Base-by-base conservation (phyloP, 1,284 basidiomycete genomes). In the Sanguinoderma infundibulare region DNA sequence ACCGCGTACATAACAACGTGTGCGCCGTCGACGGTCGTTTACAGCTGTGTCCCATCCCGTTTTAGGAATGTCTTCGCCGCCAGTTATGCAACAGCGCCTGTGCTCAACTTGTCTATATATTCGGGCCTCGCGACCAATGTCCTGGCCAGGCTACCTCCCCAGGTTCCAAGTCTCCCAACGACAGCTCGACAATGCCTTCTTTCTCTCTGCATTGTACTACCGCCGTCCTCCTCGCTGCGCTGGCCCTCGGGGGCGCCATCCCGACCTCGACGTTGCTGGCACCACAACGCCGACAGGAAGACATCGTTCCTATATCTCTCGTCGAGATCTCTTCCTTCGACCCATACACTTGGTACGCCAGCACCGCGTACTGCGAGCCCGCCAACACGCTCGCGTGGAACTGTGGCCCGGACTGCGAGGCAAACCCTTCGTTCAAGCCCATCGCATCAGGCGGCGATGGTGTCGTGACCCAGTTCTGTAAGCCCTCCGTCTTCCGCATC, bases 381-480 rank as follows among this genome's bases (percentile, higher is more conserved):
- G 66, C 69, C 2, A 55, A 65, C 28, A 78, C 76, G 12, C 57
- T 71, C 17, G 64, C 65, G 6, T 80, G 78, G 78, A 62, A 59
- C 30, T 80, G 78, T 59, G 77, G 77, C n/a, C 69, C 74, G 40
- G 73, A 73, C 60, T 78, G 74, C 69, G 59, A 81, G 32, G 82
- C 79, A 7, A 88, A 86, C 67, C 68, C 83, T 1, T 75, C 69
- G 6, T 90, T 90, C 68, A 47, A 79, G 15, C 83, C 86, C 1
- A 73, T 85, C 5, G 87, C 86, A 14, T 80, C 86, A 0, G 89
- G 89, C 30, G 89, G 88, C 1, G 81, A 90, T 65, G 86, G 87
- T 2, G 61, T 67, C 8, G 53, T 52, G 9, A 73, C 79, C 0
- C 88, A 88, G 67, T 86, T 74, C 55, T 83, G 81, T 81, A 36